A percentile compares a stretch with the other conserved stretches of the same genome.
phyloP scores from a whole-genome alignment of 495 filamentous ascomycete species.

The Cudoniella acicularis region DNA sequence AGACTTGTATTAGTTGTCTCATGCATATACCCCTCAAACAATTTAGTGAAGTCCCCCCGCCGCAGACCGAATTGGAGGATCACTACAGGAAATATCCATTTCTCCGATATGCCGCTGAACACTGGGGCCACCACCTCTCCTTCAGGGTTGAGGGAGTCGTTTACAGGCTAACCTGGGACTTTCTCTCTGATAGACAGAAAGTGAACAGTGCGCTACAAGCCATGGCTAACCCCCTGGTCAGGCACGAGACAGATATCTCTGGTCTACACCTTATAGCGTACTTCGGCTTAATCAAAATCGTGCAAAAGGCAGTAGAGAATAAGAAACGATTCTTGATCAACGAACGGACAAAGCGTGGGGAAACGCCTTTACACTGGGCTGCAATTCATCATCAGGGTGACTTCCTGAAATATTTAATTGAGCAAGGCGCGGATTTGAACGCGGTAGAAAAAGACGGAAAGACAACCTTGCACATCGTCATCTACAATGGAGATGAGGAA shows the following conservation, averaged over 20 bases:
- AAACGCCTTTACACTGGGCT: neutral
- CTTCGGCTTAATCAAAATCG: neutral
- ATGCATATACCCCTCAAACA: slow-evolving; percentile 37
- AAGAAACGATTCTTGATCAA: neutral
- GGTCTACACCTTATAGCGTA: neutral
- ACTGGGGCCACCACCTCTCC: slow-evolving; percentile 2
- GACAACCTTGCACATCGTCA: neutral
- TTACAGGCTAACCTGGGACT: neutral
- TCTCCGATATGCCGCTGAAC: neutral
- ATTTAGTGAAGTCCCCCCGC: neutral
- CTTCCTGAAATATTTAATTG: neutral
- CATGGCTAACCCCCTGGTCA: neutral
- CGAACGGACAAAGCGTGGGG: neutral
- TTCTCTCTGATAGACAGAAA: neutral
- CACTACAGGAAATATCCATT: neutral
- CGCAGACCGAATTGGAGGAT: neutral
- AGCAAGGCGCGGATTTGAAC: neutral
- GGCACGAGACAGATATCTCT: neutral
- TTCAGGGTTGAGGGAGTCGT: neutral
- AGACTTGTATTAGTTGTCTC: slow-evolving; percentile 35
- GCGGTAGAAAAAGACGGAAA: neutral
- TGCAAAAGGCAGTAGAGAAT: neutral
- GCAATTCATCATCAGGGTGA: neutral
- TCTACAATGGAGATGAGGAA: neutral
- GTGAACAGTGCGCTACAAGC: neutral